These are phyloP conservation scores for Trichosporon asahii DNA, from an alignment of 1,284 basidiomycete genomes.

Conservation along the genomic window DNA sequence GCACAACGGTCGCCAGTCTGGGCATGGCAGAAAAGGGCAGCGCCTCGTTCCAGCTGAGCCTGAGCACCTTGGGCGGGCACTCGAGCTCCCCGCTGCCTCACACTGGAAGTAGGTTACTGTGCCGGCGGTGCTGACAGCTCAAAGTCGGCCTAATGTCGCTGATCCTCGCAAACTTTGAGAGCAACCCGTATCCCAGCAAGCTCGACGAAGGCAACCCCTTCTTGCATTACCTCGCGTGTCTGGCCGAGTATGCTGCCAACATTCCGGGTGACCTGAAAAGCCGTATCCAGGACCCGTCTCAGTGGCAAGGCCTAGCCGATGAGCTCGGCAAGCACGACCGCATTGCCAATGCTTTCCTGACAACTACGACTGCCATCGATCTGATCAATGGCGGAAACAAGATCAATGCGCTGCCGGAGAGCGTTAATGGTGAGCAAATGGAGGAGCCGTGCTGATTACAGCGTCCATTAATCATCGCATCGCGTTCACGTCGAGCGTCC, in stretches of 20 bases:
- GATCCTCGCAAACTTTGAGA: conserved; percentile 43
- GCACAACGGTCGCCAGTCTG: conserved; percentile 46
- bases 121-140: conserved; percentile 21
- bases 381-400: conserved; percentile 49
- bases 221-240: conserved; percentile 53
- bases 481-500: conserved; percentile 50
- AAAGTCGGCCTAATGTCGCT: conserved; percentile 46
- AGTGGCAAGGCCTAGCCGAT: conserved; percentile 50
- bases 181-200: conserved; percentile 38
- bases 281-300: conserved; percentile 38
- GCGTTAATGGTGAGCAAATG: neutral
- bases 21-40: conserved; percentile 55
- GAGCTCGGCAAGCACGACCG: conserved; percentile 36
- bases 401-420: conserved; percentile 50
- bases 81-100: conserved; percentile 48
- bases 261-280: conserved; percentile 41
- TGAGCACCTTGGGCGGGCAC: conserved; percentile 50
- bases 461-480: conserved; percentile 55
- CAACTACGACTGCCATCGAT: conserved; percentile 47
- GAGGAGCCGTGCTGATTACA: conserved; percentile 13
- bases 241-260: conserved; percentile 51
- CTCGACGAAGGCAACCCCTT: conserved; percentile 48
- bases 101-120: conserved; percentile 45
- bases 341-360: conserved; percentile 41
- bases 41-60: conserved; percentile 39